A percentile compares a stretch with the other conserved stretches of the same genome.
Conservation (phyloP, 208 protist species). For the Vickermania ingenoplastis region DNA sequence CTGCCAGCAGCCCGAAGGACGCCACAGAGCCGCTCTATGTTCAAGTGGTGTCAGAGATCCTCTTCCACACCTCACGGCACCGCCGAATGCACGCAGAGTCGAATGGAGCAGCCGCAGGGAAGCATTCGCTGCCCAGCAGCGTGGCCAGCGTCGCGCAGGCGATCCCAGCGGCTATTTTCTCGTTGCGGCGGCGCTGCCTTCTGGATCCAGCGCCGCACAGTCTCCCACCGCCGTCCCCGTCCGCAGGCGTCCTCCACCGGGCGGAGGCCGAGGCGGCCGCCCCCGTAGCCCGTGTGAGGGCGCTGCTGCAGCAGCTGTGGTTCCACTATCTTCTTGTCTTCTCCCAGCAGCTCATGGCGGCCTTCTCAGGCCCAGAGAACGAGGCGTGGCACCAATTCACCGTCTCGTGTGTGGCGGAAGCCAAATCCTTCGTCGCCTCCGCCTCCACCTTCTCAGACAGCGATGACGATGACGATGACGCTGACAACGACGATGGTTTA, state of each 20-base stretch:
- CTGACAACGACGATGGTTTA: too few species aligned
- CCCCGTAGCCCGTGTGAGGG: background rate
- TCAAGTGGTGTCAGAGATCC: too few species aligned
- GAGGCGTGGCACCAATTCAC: background rate
- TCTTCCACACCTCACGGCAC: too few species aligned
- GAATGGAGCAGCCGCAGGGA: too few species aligned
- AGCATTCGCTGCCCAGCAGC: too few species aligned
- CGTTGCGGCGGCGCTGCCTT: constrained; percentile 1
- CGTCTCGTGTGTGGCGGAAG: background rate
- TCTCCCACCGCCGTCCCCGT: too few species aligned
- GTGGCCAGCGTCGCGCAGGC: constrained; percentile 15
- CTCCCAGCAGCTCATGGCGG: constrained; percentile 42
- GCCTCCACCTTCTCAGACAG: background rate
- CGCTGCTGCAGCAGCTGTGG: constrained; percentile 21
- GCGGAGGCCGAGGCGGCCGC: background rate
- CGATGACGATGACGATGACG: background rate
- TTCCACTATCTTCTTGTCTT: constrained; percentile 51
- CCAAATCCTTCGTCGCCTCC: background rate
- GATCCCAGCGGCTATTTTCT: constrained; percentile 18
- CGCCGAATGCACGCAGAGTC: too few species aligned
- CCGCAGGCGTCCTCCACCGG: background rate
- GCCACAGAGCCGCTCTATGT: too few species aligned
- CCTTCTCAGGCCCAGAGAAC: background rate
- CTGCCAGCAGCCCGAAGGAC: too few species aligned
- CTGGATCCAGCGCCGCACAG: background rate